Evolutionary conservation across 305 asterid species (phyloP), one percentile per base, ranked within the genome.

Genomic region (Fraxinus platypoda): DNA sequence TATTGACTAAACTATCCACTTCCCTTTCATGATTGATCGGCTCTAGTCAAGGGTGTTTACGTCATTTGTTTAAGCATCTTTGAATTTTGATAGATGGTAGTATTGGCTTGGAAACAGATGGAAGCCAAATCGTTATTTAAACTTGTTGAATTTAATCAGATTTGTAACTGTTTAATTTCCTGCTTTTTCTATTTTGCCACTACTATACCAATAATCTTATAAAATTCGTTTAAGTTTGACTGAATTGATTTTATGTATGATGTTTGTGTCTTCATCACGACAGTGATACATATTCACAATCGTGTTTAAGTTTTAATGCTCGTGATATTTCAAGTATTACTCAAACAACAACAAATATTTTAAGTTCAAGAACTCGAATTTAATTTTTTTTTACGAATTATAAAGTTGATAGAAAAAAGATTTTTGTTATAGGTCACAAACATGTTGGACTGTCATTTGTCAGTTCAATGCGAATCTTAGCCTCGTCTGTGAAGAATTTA

Each of bases 1-100:
- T 43, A 84, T 80, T 80, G 82, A 82, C 86, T 8, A 25, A 86
- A 59, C 26, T 49, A 73, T 35, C 85, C 87, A 78, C 46, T 49
- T 49, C 46, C 34, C 5, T 17, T 76, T 46, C 38, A 4, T 15
- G 70, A 25, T 34, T 57, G 79, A 31, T 3, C 8, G 1, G 8
- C 15, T 46, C 33, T 54, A 66, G 35, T 30, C 62, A 33, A 21
- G 85, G 85, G 76, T 21, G 75, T 35, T 83, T 78, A 25, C 68
- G 85, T 83, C 85, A 83, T 26, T 83, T 41, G 3, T 0, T 17
- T 5, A 23, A 64, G 12, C 80, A 19, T 19, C 37, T 34, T 17
- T 3, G 33, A 64, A 25, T 64, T 23, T 26, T 11, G 52, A 9
- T 23, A 23, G n/a, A 11, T 38, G 3, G 15, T 11, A 9, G 52